Conservation (phyloP, 352 stramenopile species). For the Globisporangium cederbergense region DNA sequence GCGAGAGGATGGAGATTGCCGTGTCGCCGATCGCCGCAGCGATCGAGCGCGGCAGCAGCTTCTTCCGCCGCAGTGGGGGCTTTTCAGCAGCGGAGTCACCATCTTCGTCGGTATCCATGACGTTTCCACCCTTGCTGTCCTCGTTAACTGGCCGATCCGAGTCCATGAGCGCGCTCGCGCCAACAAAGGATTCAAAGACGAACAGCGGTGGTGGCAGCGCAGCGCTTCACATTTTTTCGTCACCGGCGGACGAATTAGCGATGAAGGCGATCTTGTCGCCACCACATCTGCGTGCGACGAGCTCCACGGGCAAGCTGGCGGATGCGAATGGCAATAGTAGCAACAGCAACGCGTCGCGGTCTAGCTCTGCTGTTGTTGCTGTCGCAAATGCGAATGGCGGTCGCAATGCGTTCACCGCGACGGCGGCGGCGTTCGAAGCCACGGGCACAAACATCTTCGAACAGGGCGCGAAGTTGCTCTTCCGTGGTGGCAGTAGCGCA, state of each 20-base stretch:
- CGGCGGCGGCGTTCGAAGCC: background rate
- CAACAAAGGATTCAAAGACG: slow-evolving; percentile 8
- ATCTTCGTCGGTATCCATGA: background rate
- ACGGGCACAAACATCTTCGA: slow-evolving; percentile 7
- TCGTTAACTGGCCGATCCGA: background rate
- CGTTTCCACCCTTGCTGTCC: background rate
- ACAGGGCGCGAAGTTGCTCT: slow-evolving; percentile 29
- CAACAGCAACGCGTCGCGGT: too few relatives aligned
- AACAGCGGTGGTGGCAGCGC: slow-evolving; percentile 9
- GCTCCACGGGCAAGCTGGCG: slow-evolving; percentile 4
- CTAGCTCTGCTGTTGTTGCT: too few relatives aligned
- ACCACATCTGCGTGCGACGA: slow-evolving; percentile 15
- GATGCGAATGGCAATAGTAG: background rate
- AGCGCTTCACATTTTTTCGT: slow-evolving; percentile 46
- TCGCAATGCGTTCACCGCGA: background rate
- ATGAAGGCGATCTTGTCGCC: slow-evolving; percentile 57
- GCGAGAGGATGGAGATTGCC: background rate
- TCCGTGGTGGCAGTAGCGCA: slow-evolving; percentile 18
- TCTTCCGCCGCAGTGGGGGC: background rate
- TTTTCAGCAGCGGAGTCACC: background rate
- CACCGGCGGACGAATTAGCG: slow-evolving; percentile 41
- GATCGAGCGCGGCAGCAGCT: background rate
- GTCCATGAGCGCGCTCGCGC: background rate
- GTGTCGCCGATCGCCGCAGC: background rate
- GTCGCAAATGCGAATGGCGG: background rate